Base-by-base conservation (phyloP, 75 land plant genomes). In the Picea glauca region DNA sequence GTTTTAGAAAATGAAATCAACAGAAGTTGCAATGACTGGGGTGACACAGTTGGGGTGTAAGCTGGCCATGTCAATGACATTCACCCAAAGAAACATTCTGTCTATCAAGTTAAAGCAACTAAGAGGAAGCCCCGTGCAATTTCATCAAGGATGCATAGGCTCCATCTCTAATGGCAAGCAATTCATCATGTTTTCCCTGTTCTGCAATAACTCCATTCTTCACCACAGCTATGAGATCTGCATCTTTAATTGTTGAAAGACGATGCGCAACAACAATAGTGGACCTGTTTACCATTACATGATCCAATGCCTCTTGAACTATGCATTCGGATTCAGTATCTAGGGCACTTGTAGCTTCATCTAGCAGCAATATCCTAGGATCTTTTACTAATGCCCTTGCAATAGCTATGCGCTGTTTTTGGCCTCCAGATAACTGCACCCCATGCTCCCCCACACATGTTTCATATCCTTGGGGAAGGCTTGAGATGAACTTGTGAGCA, bases 401-500 rank as follows among this genome's bases (percentile, higher is more conserved):
- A 35, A 87, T 87, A 23, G 86, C 88, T 38, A 87, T 63, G 13
- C 84, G 18, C 68, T 87, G 84, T 77, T 87, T 87, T 72, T 87
- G 88, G 13, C 88, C 88, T 4, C 88, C 88, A 13, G 88, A 87
- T 23, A 87, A 20, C 61, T 87, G 86, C 30, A 84, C 63, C 3
- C 88, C 88, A 58, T 81, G 20, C 70, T 87, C 88, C 4, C 88
- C 88, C 6, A 85, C 85, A 5, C 13, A 6, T 43, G 88, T 87
- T 7, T 87, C 75, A 60, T 84, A 87, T 80, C 93, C 91, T 79
- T 84, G 66, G 80, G 87, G 84, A 83, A 79, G 6, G 77, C 61
- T 40, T 79, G 84, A 81, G 14, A 74, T 74, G 88, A 91, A 91
- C 57, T 78, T 76, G 82, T 91, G 93, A 30, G 93, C 93, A 80